Evolutionary conservation across 78 protist species (phyloP), one percentile per base, ranked within the genome.

Genomic region (Dictyostelium capitatum): DNA sequence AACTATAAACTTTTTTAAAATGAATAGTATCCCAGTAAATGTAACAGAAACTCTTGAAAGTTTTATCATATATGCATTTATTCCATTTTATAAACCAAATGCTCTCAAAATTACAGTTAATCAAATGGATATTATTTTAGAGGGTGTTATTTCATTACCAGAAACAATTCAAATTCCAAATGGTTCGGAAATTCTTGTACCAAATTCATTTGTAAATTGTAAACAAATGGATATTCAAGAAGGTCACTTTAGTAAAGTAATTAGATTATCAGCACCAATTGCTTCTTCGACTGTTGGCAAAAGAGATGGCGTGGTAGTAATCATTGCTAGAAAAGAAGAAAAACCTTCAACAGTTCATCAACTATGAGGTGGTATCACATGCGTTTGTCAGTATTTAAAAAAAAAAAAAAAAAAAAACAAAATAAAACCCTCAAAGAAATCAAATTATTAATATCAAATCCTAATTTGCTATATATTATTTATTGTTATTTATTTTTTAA

Each of bases 71-170:
- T 87, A 87, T 77, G 93, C 93, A 11, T 87, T 77, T 28, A 87
- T 87, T 14, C 93, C 93, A 56, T 87, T 77, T 43, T 87, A 87
- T 37, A 87, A 77, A 77, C 85, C 93, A 23, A 87, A 87, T 65
- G 83, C 85, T n/a, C 25, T 87, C 5, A 74, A 65, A 47, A 77
- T 87, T 14, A 87, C 84, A 2, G 93, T 87, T 25, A 87, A 87
- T n/a, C 93, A 87, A 77, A 87, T 87, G 93, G 93, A 87, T 51
- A 73, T 87, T 20, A 77, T 77, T 19, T 51, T 87, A 53, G 93
- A 87, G 28, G 93, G 93, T 17, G 28, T 74, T 43, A 77, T 87
- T 14, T 87, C 93, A 20, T 50, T 87, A 9, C 93, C 93, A 6
- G 93, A 87, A 4, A 59, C 93, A 3, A 77, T 87, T 11, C 84